Percentiles rank a stretch among this genome's conserved stretches.
Conservation (phyloP, 495 filamentous ascomycete genomes). For the Saxispiralis lemnorum region DNA sequence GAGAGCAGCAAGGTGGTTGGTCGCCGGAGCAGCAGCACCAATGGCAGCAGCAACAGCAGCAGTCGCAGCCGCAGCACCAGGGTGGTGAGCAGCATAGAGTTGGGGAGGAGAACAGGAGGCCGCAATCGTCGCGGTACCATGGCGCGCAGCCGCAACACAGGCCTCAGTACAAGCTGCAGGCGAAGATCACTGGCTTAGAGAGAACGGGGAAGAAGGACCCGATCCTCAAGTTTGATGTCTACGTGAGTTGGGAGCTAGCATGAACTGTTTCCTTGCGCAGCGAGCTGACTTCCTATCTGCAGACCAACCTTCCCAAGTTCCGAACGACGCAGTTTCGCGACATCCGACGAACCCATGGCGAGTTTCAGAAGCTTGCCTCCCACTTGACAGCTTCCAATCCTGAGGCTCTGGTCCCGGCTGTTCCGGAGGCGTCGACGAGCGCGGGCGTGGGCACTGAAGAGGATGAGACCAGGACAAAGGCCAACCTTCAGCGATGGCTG, state of each 20-base stretch:
- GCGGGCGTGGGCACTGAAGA: conserved; percentile 94
- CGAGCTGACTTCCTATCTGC: background rate
- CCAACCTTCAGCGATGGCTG: conserved; percentile 81
- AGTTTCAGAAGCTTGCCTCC: conserved; percentile 86
- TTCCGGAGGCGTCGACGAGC: conserved; percentile 76
- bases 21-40: conserved; percentile 13
- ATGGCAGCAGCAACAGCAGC: conserved; percentile 6
- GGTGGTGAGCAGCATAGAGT: background rate
- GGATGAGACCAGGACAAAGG: conserved; percentile 78
- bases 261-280: too few species aligned
- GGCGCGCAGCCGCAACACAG: conserved; percentile 6
- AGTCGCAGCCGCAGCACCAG: background rate
- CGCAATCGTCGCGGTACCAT: conserved; percentile 12
- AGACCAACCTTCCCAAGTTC: conserved; percentile 97
- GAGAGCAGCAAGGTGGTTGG: conserved; percentile 1
- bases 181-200: conserved; percentile 84
- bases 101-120: conserved; percentile 11
- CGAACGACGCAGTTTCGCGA: conserved; percentile 95
- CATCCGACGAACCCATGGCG: conserved; percentile 82
- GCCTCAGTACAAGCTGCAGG: conserved; percentile 49
- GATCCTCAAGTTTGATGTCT: conserved; percentile 88
- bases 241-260: conserved; percentile 40
- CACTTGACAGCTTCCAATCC: conserved; percentile 92
- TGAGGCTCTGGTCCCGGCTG: conserved; percentile 91
- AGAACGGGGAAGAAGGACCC: conserved; percentile 87